Evolutionary conservation across 164 flowering plant genomes (phyloP), one percentile per base, ranked within the genome.

Genomic region (Sedum album): DNA sequence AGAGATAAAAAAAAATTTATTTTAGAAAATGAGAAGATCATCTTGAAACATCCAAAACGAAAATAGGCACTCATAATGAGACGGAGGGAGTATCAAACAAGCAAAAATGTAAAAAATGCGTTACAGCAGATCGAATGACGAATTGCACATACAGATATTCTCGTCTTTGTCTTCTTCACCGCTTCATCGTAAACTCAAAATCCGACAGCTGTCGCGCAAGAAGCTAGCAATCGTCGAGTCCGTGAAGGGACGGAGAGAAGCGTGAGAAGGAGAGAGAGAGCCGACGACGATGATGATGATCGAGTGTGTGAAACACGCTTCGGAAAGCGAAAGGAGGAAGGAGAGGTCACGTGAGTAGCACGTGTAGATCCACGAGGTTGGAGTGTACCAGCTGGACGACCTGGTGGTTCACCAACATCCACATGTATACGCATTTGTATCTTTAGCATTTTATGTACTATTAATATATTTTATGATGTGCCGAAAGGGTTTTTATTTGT

Each of bases 381-480:
- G 5, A 14, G 33, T 2, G 33, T 14, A 57, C 62, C 33, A 57
- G 33, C 33, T 57, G 33, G 62, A n/a, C 62, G 33, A 57, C 62
- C 5, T 57, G 61, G 31, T 57, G 35, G 62, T 57, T 57, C 48
- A 44, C 48, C 48, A 44, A 44, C 48, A 44, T 44, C 48, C 48
- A 9, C 18, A 44, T 44, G 4, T 44, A 15, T 44, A 17, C 18
- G 48, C 42, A 39, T 39, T 39, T 39, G n/a, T n/a, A n/a, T n/a
- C n/a, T n/a, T n/a, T n/a, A n/a, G n/a, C n/a, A n/a, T n/a, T n/a
- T n/a, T n/a, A n/a, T n/a, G n/a, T n/a, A n/a, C n/a, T n/a, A n/a
- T n/a, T n/a, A n/a, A n/a, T 35, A 7, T 3, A 35, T 35, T 35
- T 35, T 35, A 35, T 35, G 3, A 35, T 35, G 38, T 35, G 38